phyloP scores from a whole-genome alignment of 805 yeast genomes.

The Kurtzmaniella fragi region DNA sequence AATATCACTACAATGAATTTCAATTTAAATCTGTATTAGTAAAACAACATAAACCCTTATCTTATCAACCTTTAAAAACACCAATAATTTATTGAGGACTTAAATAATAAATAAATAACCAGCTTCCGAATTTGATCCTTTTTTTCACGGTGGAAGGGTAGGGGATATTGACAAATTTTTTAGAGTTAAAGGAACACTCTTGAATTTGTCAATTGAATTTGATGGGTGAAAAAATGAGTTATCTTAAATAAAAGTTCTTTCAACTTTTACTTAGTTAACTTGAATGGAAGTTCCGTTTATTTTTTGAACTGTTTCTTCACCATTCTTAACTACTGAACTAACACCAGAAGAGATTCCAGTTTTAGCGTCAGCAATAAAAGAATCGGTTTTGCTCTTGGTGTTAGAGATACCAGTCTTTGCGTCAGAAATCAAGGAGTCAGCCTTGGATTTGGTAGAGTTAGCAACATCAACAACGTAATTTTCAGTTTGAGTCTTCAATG shows the following conservation, averaged over 20 bases:
- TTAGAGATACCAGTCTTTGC: constrained; percentile 10
- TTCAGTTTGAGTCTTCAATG: constrained; percentile 35
- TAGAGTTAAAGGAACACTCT: too few species aligned
- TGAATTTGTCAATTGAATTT: too few species aligned
- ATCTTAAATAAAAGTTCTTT: not conserved
- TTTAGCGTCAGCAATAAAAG: constrained; percentile 19
- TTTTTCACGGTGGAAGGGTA: too few species aligned
- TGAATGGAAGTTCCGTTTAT: constrained; percentile 1
- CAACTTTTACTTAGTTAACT: constrained; percentile 2
- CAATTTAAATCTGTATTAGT: too few species aligned
- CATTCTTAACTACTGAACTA: not conserved
- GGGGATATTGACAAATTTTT: too few species aligned
- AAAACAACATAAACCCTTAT: too few species aligned
- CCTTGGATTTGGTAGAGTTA: constrained; percentile 18
- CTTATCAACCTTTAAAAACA: too few species aligned
- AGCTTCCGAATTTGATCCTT: too few species aligned
- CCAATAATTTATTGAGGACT: too few species aligned
- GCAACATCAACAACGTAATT: constrained; percentile 28
- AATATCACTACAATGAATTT: too few species aligned
- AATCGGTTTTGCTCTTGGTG: constrained; percentile 25
- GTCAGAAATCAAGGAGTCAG: constrained; percentile 22
- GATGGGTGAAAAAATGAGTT: too few species aligned
- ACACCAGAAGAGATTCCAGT: constrained; percentile 1
- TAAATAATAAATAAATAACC: too few species aligned
- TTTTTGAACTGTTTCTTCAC: not conserved